These are phyloP conservation scores for Colletotrichum nymphaeae DNA, from an alignment of 2,329 filamentous ascomycete genomes.

Conservation along the genomic window DNA sequence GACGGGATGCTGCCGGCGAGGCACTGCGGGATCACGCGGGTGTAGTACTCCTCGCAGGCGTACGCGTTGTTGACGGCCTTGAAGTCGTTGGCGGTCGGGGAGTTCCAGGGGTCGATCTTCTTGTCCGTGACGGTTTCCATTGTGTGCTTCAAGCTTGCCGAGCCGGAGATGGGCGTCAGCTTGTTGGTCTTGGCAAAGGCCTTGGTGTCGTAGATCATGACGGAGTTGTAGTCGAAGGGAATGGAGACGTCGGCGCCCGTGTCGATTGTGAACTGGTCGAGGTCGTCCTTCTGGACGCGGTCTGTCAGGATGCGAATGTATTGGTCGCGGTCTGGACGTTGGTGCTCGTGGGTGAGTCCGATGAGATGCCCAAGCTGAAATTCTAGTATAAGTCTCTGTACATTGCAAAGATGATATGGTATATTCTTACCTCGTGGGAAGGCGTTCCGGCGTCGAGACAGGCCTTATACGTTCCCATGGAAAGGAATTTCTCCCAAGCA, in stretches of 20 bases:
- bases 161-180: neutral
- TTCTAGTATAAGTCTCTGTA: neutral
- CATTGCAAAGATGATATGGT: neutral
- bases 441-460: neutral
- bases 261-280: neutral
- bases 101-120: neutral
- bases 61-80: constrained; percentile 16
- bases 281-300: neutral
- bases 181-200: constrained; percentile 3
- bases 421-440: neutral
- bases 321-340: constrained; percentile 15
- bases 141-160: neutral
- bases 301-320: neutral
- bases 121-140: neutral
- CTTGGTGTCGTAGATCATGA: constrained; percentile 16
- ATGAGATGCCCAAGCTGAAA: constrained; percentile 10
- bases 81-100: constrained; percentile 8
- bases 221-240: constrained; percentile 25
- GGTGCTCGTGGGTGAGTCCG: constrained; percentile 16
- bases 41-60: constrained; percentile 2
- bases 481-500: neutral
- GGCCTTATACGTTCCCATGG: rapidly evolving
- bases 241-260: neutral
- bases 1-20: neutral
- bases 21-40: constrained; percentile 6